Evolutionary conservation across 768 basidiomycete species (phyloP).

Genomic region (Stropharia rugosoannulata): DNA sequence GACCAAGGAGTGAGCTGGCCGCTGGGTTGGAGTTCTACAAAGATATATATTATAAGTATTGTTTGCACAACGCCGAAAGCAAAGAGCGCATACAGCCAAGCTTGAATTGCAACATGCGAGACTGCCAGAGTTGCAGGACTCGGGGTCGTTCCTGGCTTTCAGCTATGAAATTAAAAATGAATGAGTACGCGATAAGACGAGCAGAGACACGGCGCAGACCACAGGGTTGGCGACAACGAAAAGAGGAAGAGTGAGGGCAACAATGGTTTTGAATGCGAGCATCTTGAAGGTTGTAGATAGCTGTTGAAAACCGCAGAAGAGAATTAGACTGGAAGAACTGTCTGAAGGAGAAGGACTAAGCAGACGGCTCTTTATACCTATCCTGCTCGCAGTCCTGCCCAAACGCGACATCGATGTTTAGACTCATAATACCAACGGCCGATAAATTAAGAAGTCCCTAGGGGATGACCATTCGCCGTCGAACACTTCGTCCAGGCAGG

Average conservation of each 20-base stretch:
- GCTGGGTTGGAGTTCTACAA: background rate
- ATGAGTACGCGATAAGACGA: background rate
- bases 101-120: constrained; percentile 23
- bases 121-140: constrained; percentile 19
- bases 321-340: constrained; percentile 11
- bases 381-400: background rate
- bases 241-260: constrained; percentile 24
- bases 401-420: background rate
- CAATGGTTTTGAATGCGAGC: constrained; percentile 18
- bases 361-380: constrained; percentile 2
- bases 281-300: constrained; percentile 10
- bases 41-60: background rate
- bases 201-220: constrained; percentile 12
- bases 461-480: background rate
- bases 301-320: background rate
- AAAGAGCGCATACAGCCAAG: constrained; percentile 9
- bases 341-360: constrained; percentile 8
- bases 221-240: constrained; percentile 23
- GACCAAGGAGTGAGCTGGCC: background rate
- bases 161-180: constrained; percentile 9
- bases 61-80: background rate
- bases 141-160: constrained; percentile 10
- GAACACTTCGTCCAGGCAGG: background rate
- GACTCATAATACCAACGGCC: background rate
- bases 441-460: background rate